Conservation (phyloP, 192 early-diverging fungal species). For the Pecoramyces ruminantium region DNA sequence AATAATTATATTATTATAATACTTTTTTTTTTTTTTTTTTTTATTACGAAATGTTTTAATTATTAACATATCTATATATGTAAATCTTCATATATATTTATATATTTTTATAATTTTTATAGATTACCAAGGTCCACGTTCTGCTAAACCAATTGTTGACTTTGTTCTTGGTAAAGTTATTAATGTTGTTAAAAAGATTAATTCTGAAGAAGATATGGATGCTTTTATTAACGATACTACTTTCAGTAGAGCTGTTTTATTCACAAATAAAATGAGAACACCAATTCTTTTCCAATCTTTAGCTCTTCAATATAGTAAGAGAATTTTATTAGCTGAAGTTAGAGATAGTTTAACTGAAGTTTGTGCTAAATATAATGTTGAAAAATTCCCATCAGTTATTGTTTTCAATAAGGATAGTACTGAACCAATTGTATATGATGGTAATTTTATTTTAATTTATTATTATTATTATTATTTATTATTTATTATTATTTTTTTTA, state of each 20-base stretch:
- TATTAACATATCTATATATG: too few species aligned
- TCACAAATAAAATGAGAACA: slow-evolving; percentile 56
- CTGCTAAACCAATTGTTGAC: slow-evolving; percentile 57
- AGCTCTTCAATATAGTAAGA: slow-evolving; percentile 51
- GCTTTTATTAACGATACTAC: slow-evolving; percentile 16
- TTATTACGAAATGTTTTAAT: too few species aligned
- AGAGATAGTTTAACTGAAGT: slow-evolving; percentile 24
- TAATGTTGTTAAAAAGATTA: slow-evolving; percentile 12
- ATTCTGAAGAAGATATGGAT: not conserved
- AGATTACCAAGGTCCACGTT: slow-evolving; percentile 60
- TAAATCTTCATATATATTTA: not conserved
- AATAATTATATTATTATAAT: too few species aligned
- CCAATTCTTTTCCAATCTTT: slow-evolving; percentile 76
- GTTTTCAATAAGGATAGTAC: slow-evolving; percentile 34
- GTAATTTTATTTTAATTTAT: too few species aligned
- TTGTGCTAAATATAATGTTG: slow-evolving; percentile 34
- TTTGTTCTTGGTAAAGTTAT: slow-evolving; percentile 45
- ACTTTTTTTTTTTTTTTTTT: too few species aligned
- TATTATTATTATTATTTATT: too few species aligned
- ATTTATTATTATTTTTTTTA: too few species aligned
- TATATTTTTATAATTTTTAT: not conserved
- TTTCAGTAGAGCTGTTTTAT: slow-evolving; percentile 55
- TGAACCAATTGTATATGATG: slow-evolving; percentile 29
- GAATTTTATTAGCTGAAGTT: slow-evolving; percentile 57
- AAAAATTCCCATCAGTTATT: slow-evolving; percentile 46